Base-by-base conservation (phyloP, 2,329 filamentous ascomycete species). In the Beauveria pseudobassiana region DNA sequence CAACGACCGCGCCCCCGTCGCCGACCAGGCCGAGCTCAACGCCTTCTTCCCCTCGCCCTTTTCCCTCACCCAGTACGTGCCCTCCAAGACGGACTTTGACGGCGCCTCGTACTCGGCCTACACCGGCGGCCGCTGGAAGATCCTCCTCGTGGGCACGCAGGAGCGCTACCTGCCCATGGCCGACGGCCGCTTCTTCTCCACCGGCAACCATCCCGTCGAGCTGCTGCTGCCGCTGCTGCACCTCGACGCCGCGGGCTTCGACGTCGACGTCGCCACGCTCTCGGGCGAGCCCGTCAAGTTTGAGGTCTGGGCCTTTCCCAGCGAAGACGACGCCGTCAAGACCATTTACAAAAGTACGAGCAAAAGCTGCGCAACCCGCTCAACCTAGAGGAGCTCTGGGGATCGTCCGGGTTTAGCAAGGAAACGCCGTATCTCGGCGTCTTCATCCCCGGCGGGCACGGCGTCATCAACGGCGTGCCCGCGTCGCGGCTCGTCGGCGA, bases 331-430 rank as follows among this genome's bases (percentile, higher is more conserved):
- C 49, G 63, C 61, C 3, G 65, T 65, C 12, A 66, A 67, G 59
- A 59, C 67, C 18, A 63, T 71, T 34, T 70, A 70, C 43, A 65
- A 69, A 65, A 65, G 53, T 66, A 65, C 63, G 61, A 62, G 56
- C 20, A 64, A 4, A 67, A 66, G 54, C 55, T 67, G 6, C 65
- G 65, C 59, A 62, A 24, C 30, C 65, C 65, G 1, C 56, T 66
- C 34, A 64, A 63, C 60, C 64, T 66, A 1, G 34, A 61, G 18
- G 28, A 64, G 45, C 28, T 65, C 20, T 66, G 64, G 65, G 55
- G 55, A 38, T 20, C 26, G 9, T 28, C 12, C 24, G 65, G 65
- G 26, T 66, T 66, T 53, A 26, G 22, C 26, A 45, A 43, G 12
- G 49, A 60, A 4, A 64, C 64, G 16, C 62, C 63, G 18, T 65